phyloP scores from a whole-genome alignment of 2,329 filamentous ascomycete species.

The Exophiala sp. region DNA sequence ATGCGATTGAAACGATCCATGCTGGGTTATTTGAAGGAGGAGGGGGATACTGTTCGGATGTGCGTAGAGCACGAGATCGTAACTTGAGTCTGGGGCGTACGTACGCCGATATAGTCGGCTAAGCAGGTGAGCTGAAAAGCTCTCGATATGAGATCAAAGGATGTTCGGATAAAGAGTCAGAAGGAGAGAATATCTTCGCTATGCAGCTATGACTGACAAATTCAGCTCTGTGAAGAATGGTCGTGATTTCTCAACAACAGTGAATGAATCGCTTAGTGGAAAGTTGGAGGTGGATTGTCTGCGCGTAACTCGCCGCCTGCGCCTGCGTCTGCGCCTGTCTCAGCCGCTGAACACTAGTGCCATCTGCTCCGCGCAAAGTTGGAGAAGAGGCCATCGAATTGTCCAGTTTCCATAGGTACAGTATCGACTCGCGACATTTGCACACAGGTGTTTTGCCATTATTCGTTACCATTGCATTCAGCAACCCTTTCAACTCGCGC shows the following conservation, averaged over 20 bases:
- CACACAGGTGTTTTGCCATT: background rate
- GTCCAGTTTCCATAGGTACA: no score
- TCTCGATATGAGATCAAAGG: background rate
- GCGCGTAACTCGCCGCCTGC: background rate
- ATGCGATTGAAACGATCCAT: constrained; percentile 95
- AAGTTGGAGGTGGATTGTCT: background rate
- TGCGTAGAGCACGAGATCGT: background rate
- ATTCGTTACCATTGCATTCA: background rate
- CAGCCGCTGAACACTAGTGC: background rate
- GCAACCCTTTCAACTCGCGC: background rate
- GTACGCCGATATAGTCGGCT: background rate
- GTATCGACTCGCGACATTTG: no score
- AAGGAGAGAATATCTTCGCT: background rate
- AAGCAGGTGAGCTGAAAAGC: no score
- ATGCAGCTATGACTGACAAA: no score
- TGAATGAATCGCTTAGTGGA: background rate
- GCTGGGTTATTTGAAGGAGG: constrained; percentile 25
- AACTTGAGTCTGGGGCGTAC: background rate
- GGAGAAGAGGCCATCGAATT: background rate
- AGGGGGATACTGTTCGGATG: background rate
- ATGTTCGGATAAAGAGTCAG: background rate
- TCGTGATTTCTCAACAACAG: background rate
- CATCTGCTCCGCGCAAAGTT: constrained; percentile 5
- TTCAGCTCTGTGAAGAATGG: background rate
- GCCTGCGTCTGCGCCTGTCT: background rate